Evolutionary conservation across 2,329 filamentous ascomycete genomes (phyloP), one percentile per base, ranked within the genome.

Genomic region (Tolypocladium guangdongense): DNA sequence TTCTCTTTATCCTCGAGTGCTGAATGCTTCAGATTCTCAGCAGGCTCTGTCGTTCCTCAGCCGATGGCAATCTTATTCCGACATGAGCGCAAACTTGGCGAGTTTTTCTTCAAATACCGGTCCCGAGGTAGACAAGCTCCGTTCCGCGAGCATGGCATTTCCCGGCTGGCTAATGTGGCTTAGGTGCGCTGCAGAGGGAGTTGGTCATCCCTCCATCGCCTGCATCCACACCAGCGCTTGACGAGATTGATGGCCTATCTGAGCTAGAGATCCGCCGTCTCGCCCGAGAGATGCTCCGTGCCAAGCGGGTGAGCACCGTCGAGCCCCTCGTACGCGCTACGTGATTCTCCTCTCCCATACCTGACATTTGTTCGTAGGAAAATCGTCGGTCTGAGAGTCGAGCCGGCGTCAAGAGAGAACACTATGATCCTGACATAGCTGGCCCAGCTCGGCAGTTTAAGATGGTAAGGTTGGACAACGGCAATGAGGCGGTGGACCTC

Each of bases 171-270:
- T 51, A 20, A 55, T 10, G 12, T 4, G 6, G 20, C 14, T 14
- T 32, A 66, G 63, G 57, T 37, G 57, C 57, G 0, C 55, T 65
- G 7, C 55, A 61, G 20, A 50, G 47, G 6, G 56, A 59, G 39
- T 54, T 63, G 56, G 58, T 65, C 4, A 57, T 65, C 1, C 61
- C 60, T 43, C 57, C 51, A 18, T 54, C 56, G 8, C 54, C 59
- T 1, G 48, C 57, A 3, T 47, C 50, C 1, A 27, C 33, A 33
- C 8, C 16, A 6, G 11, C 16, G 1, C 38, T 56, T 32, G 37
- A 46, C 5, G 32, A 33, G 8, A 48, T 64, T 18, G 47, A 50
- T 14, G 20, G 14, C 8, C 53, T 65, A 8, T 56, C 58, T 0
- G 50, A 56, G 2, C 47, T 20, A 4, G 55, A 65, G 10, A 55